Conservation (phyloP, 202 grass and related monocot genomes). For the Setaria viridis region DNA sequence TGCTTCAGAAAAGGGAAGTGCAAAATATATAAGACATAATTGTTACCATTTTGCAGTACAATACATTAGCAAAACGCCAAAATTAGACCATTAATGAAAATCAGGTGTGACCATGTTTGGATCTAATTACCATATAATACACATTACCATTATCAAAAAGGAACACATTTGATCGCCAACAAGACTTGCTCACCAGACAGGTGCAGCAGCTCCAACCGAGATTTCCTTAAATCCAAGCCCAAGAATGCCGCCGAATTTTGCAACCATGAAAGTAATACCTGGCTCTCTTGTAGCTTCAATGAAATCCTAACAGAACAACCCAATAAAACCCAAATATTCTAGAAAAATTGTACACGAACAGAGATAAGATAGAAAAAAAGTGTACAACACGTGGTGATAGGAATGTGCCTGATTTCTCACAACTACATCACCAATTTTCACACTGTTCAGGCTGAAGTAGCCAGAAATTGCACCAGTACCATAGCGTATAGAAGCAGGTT, state of each 20-base stretch:
- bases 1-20: neutral
- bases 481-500: conserved; percentile 72
- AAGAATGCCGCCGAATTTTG: conserved; percentile 88
- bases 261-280: conserved; percentile 72
- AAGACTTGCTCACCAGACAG: conserved; percentile 76
- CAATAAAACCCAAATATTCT: conserved; percentile 22
- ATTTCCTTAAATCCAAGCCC: conserved; percentile 90
- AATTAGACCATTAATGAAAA: neutral
- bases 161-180: neutral
- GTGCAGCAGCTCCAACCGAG: conserved; percentile 56
- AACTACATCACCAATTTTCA: conserved; percentile 74
- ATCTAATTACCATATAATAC: conserved; percentile 40
- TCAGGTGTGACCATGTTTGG: neutral
- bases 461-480: conserved; percentile 83
- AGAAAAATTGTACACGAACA: neutral
- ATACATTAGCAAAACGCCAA: neutral
- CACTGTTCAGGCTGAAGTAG: conserved; percentile 71
- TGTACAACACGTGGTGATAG: conserved; percentile 2
- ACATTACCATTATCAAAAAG: neutral
- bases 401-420: conserved; percentile 75
- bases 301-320: conserved; percentile 60
- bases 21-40: conserved; percentile 19
- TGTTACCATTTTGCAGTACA: conserved; percentile 1
- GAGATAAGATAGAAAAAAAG: conserved; percentile 15
- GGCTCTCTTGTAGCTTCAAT: conserved; percentile 82